A percentile compares a stretch with the other conserved stretches of the same genome.
phyloP scores from a whole-genome alignment of 177 flowering plant genomes.

The Vitis hybrid region DNA sequence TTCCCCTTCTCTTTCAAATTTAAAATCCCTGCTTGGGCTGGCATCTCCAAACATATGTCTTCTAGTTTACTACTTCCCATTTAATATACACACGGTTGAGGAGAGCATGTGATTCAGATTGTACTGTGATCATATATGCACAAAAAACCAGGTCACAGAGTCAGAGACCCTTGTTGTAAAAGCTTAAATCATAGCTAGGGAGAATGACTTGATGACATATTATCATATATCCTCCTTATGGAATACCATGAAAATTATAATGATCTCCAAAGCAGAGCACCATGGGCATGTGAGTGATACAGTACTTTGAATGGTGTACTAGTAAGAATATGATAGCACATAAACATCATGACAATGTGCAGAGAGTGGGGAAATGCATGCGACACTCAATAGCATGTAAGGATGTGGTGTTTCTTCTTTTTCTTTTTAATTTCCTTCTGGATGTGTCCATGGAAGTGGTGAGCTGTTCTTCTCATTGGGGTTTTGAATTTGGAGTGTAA shows the following conservation, averaged over 20 bases:
- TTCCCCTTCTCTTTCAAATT: conserved; percentile 2
- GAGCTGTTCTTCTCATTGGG: not conserved
- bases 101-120: not conserved
- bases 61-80: conserved; percentile 7
- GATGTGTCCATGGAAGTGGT: not conserved
- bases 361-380: conserved; percentile 1
- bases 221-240: no score
- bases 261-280: not conserved
- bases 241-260: not conserved
- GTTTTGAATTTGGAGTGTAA: not conserved
- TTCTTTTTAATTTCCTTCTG: not conserved
- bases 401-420: not conserved
- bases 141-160: no score
- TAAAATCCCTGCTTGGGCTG: conserved; percentile 5
- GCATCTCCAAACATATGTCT: conserved; percentile 3
- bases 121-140: conserved; percentile 3
- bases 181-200: no score
- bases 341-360: not conserved
- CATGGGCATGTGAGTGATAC: not conserved
- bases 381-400: conserved; percentile 3
- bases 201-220: no score
- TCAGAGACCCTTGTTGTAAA: no score
- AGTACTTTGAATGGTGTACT: not conserved
- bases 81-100: no score
- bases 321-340: not conserved